Evolutionary conservation across 2,329 filamentous ascomycete genomes (phyloP).

Genomic region (Colletotrichum sansevieriae): DNA sequence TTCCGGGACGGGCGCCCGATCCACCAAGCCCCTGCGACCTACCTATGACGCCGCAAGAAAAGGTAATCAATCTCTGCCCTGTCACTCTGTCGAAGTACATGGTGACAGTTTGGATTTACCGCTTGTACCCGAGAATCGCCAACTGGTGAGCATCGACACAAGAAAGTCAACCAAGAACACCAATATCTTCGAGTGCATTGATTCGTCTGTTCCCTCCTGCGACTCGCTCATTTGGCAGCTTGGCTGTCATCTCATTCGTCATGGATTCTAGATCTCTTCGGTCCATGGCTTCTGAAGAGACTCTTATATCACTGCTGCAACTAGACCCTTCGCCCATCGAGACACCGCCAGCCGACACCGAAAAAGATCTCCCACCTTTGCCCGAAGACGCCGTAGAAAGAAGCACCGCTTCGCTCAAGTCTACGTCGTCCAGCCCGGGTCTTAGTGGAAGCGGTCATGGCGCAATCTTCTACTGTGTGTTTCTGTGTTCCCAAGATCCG

Average conservation of each 20-base stretch:
- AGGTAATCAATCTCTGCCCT: slow-evolving; percentile 16
- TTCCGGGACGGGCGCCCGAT: not conserved
- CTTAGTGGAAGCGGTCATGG: slow-evolving; percentile 75
- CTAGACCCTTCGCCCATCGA: slow-evolving; percentile 63
- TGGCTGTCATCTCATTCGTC: not conserved
- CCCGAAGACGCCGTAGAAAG: slow-evolving; percentile 52
- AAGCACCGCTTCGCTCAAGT: slow-evolving; percentile 51
- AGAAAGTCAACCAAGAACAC: not conserved
- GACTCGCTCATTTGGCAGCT: not conserved
- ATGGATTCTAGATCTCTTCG: slow-evolving; percentile 41
- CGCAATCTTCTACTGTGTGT: slow-evolving; percentile 81
- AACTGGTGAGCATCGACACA: not conserved
- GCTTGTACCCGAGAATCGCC: no score
- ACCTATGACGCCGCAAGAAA: slow-evolving; percentile 34
- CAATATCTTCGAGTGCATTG: no score
- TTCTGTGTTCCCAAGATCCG: not conserved
- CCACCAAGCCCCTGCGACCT: slow-evolving; percentile 22
- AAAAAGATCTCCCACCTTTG: slow-evolving; percentile 60
- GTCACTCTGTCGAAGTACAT: not conserved
- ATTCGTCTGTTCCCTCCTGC: no score
- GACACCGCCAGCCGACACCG: slow-evolving; percentile 59
- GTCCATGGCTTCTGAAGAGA: slow-evolving; percentile 41
- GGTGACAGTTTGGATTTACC: not conserved
- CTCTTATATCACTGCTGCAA: slow-evolving; percentile 43
- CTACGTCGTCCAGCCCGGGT: slow-evolving; percentile 63